phyloP scores from a whole-genome alignment of 1,284 basidiomycete species.

The Phylloboletellus chloephorus region DNA sequence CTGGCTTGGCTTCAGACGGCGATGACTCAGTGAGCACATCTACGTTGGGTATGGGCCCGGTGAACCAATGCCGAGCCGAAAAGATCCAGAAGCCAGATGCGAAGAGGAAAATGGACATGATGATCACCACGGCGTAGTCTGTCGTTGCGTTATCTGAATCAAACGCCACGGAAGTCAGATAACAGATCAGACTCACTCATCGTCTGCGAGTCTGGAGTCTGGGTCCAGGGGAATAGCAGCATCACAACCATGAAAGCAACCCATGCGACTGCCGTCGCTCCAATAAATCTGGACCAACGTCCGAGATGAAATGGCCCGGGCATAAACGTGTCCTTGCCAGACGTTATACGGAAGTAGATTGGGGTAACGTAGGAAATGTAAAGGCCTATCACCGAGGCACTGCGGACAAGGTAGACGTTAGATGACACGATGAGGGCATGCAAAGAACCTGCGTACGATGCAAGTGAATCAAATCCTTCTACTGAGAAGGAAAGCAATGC shows the following conservation, averaged over 20 bases:
- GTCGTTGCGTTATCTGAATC: background rate
- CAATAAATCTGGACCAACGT: constrained; percentile 50
- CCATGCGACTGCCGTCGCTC: constrained; percentile 52
- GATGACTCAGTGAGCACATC: constrained; percentile 1
- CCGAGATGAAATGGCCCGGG: constrained; percentile 58
- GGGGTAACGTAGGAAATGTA: constrained; percentile 44
- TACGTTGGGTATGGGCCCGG: constrained; percentile 43
- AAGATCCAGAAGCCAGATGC: constrained; percentile 53
- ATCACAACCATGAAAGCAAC: constrained; percentile 54
- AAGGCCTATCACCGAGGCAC: constrained; percentile 60
- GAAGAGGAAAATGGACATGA: constrained; percentile 56
- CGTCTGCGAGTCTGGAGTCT: constrained; percentile 35
- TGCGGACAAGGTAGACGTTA: constrained; percentile 20
- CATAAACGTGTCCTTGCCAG: constrained; percentile 47
- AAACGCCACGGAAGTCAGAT: constrained; percentile 4
- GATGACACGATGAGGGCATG: background rate
- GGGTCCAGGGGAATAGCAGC: constrained; percentile 51
- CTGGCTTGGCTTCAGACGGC: constrained; percentile 8
- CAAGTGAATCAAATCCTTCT: constrained; percentile 54
- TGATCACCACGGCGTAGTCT: constrained; percentile 61
- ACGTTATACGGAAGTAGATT: constrained; percentile 61
- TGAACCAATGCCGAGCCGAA: constrained; percentile 62
- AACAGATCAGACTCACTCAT: constrained; percentile 42
- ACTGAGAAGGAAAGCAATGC: constrained; percentile 58
- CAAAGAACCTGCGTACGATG: constrained; percentile 40